Evolutionary conservation across 2,329 filamentous ascomycete genomes (phyloP).

Genomic region (Colletotrichum scovillei): DNA sequence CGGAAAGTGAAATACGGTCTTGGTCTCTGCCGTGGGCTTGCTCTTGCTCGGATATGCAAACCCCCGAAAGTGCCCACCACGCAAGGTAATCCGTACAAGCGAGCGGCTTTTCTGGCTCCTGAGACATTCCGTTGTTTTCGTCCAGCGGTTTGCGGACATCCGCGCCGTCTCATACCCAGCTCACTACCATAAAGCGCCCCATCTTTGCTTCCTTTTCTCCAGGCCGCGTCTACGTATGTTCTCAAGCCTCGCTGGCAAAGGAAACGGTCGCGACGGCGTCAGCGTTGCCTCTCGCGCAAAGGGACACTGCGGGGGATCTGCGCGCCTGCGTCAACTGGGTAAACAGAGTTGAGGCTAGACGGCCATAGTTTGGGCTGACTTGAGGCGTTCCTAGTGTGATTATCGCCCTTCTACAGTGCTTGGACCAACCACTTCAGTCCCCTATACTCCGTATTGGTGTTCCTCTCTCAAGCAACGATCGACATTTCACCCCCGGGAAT

Average conservation of each 20-base stretch:
- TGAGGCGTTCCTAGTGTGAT: constrained; percentile 8
- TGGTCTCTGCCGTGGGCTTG: not conserved
- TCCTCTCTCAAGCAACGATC: not conserved
- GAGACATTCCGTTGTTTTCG: constrained; percentile 9
- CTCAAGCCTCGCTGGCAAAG: not conserved
- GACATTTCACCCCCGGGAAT: not conserved
- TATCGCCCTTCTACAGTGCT: constrained; percentile 24
- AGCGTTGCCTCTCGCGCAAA: constrained; percentile 5
- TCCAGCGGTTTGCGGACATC: not conserved
- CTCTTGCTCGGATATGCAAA: not conserved
- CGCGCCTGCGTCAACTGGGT: constrained; percentile 6
- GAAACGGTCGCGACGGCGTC: not conserved
- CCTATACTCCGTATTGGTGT: not conserved
- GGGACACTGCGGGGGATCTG: constrained; percentile 27
- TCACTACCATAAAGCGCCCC: not conserved
- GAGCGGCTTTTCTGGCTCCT: not conserved
- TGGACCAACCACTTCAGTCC: not conserved
- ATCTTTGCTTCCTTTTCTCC: not conserved
- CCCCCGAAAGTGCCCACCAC: not conserved
- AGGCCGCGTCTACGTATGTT: not conserved
- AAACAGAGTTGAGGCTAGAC: constrained; percentile 31
- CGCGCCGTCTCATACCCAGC: not conserved
- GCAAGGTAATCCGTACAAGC: not conserved
- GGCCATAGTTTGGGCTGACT: constrained; percentile 18
- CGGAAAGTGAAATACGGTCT: constrained; percentile 23